Evolutionary conservation across 1,284 basidiomycete species (phyloP), one percentile per base, ranked within the genome.

Genomic region (Boletus smithii): DNA sequence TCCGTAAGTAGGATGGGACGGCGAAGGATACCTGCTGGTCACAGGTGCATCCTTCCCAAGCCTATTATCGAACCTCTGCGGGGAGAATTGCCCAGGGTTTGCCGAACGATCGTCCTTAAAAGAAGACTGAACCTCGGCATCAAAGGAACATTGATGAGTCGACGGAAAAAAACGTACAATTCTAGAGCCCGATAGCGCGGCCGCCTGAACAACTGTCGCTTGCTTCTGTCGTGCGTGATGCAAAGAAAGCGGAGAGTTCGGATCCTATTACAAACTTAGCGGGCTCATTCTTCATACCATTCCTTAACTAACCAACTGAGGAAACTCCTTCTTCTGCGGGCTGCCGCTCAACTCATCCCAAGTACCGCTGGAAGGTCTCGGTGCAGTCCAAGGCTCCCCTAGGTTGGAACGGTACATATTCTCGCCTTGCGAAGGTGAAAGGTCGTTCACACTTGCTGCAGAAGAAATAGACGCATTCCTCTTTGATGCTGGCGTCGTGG

Each of bases 381-480:
- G 68, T 7, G 72, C 55, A n/a, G 71, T 67, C 78, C 82, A 85
- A 32, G 69, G 68, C 41, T 84, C 83, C 6, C 65, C 69, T 20
- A 77, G 60, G 49, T 67, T 73, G 16, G 71, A 56, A 45, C 75
- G 77, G 55, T 75, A 80, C 39, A 62, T 62, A 31, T 68, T 50
- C 48, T 83, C 81, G n/a, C 63, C 59, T 50, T 74, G 76, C 30
- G 70, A 67, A 17, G 75, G 63, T 22, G 76, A 68, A 22, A 75
- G 59, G 37, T 83, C 81, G 8, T 70, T 73, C 18, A 70, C 67
- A 55, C 80, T 81, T 18, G 76, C 62, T 27, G 70, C 74, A 14
- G 82, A 85, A 39, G 81, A 83, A 45, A 75, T 71, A 14, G 83
- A 85, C 10, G 81, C 69, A 54, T 83, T 83, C 54, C 81, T 73